Conservation (phyloP, 1,284 basidiomycete species). For the Marasmius sp. region DNA sequence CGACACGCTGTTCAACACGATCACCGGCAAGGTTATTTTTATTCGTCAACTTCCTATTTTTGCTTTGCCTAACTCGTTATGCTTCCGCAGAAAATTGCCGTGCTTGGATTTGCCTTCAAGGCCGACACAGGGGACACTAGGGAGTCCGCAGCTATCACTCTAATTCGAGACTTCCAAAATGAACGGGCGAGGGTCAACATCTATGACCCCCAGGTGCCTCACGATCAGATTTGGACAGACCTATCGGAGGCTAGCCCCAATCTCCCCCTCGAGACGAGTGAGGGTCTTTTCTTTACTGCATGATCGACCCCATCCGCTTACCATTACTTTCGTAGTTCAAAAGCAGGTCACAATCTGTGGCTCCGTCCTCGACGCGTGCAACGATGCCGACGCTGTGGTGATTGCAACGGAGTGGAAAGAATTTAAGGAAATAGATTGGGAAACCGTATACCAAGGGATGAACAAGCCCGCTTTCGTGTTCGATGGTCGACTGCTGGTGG, state of each 20-base stretch:
- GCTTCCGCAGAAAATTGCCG: constrained; percentile 78
- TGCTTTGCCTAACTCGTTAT: constrained; percentile 16
- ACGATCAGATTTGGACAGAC: constrained; percentile 75
- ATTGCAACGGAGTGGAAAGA: constrained; percentile 96
- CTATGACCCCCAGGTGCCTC: constrained; percentile 89
- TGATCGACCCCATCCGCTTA: neutral
- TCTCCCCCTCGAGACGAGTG: constrained; percentile 58
- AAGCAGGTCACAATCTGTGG: constrained; percentile 81
- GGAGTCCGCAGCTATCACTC: constrained; percentile 94
- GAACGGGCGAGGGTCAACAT: constrained; percentile 87
- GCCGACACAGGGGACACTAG: constrained; percentile 97
- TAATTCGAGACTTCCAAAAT: constrained; percentile 90
- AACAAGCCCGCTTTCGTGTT: constrained; percentile 97
- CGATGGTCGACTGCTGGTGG: constrained; percentile 86
- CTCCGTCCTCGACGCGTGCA: constrained; percentile 86
- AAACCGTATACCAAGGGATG: constrained; percentile 83
- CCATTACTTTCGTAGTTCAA: constrained; percentile 55
- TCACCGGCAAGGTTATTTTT: constrained; percentile 80
- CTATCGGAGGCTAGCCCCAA: constrained; percentile 66
- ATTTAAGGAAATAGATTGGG: constrained; percentile 92
- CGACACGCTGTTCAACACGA: constrained; percentile 96
- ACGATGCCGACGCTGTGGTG: constrained; percentile 88
- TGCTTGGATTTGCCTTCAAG: constrained; percentile 96
- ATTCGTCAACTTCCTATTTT: constrained; percentile 19
- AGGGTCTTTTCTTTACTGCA: constrained; percentile 25